Base-by-base conservation (phyloP, 2,329 filamentous ascomycete genomes). In the Bipolaris zeicola region DNA sequence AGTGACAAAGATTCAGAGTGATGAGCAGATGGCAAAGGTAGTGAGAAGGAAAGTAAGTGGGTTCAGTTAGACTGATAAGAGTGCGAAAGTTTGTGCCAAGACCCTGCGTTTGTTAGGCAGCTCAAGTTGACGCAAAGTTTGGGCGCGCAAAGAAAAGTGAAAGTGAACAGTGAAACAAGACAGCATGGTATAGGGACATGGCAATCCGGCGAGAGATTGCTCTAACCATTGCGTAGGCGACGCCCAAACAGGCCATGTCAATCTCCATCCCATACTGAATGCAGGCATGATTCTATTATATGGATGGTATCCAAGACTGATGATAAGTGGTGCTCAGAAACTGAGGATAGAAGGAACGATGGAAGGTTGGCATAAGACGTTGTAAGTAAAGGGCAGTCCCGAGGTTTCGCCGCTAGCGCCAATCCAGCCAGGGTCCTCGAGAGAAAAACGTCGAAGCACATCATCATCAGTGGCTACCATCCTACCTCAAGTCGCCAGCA, bases 381-480 rank as follows among this genome's bases (percentile, higher is more conserved):
- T 37, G 43, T 37, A 18, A 48, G 43, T 37, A 22, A 48, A 18
- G 26, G 26, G 20, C 49, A 22, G 24, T 13, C 50, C 63, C 65
- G 66, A 61, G 41, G 62, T 64, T 66, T 56, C 24, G 43, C 64
- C 66, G 66, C 49, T 55, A 57, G 58, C 50, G 64, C 57, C 53
- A 56, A 41, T 37, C 11, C 4, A 20, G 50, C 55, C 44, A 57
- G 55, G 61, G 61, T 64, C 31, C 53, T 56, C 31, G 33, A 56
- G 34, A 43, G 60, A 66, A 62, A 71, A 72, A 72, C 70, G 62
- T 71, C 66, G 66, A 69, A 63, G 57, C 61, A 58, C 67, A 68
- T 70, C 69, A 61, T 62, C 64, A 55, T 53, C 62, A 56, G 63
- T 54, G 63, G 49, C 52, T 50, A 50, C 47, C 58, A 46, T 55